Evolutionary conservation across 1,284 basidiomycete genomes (phyloP).

Genomic region (Rhodofomes roseus): DNA sequence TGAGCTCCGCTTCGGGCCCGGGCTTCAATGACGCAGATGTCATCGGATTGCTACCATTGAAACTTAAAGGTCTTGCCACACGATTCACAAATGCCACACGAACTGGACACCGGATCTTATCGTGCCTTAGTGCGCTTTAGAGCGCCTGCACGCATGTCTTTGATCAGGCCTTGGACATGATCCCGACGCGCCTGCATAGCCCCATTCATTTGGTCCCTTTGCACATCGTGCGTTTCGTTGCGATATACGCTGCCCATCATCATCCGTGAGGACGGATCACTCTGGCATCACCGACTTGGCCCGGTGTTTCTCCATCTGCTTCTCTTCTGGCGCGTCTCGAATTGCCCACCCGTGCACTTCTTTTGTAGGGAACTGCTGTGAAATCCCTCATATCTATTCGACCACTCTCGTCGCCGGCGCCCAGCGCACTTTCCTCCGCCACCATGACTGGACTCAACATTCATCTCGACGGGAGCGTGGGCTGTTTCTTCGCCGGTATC

Average conservation of each 20-base stretch:
- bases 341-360: neutral
- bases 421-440: neutral
- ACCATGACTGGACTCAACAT: neutral
- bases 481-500: conserved; percentile 1
- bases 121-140: neutral
- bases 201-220: neutral
- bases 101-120: neutral
- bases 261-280: neutral
- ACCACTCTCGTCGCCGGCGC: neutral
- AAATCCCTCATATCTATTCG: neutral
- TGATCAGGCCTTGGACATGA: neutral
- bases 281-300: neutral
- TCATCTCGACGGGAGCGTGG: neutral
- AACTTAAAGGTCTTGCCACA: too few species aligned
- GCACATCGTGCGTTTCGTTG: neutral
- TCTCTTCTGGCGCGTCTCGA: neutral
- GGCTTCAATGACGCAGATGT: too few species aligned
- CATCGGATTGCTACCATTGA: too few species aligned
- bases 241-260: neutral
- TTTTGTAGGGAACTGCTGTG: neutral
- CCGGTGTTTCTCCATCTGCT: neutral
- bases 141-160: neutral
- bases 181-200: neutral
- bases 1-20: neutral
- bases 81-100: too few species aligned